Evolutionary conservation across 2,329 filamentous ascomycete species (phyloP).

Genomic region (Diaporthe ampelina): DNA sequence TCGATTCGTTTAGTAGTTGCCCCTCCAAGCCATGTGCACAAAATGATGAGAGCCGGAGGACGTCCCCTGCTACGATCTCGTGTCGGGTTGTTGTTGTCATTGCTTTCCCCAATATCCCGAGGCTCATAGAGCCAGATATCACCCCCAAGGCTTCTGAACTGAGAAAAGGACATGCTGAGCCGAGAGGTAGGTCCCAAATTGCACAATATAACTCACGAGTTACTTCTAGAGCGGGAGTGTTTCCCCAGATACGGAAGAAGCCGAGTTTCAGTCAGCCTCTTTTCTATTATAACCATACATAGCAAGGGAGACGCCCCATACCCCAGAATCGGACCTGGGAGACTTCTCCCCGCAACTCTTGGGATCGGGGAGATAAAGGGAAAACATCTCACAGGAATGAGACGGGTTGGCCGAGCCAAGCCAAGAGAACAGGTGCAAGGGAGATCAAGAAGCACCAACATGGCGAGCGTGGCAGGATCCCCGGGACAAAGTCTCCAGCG

Average conservation of each 20-base stretch:
- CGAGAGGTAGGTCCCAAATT: not conserved
- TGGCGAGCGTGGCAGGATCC: not conserved
- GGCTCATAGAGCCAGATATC: slow-evolving; percentile 33
- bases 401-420: slow-evolving; percentile 8
- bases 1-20: slow-evolving; percentile 38
- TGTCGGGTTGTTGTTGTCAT: not conserved
- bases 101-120: not conserved
- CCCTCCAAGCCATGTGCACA: slow-evolving; percentile 40
- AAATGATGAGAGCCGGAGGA: slow-evolving; percentile 36
- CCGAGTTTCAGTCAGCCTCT: not conserved
- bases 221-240: not conserved
- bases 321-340: not conserved
- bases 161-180: slow-evolving; percentile 12
- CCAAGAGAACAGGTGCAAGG: slow-evolving; percentile 17
- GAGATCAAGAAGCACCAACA: slow-evolving; percentile 16
- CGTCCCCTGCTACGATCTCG: not conserved
- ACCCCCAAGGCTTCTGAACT: slow-evolving; percentile 25
- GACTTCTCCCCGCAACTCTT: not conserved
- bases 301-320: slow-evolving; percentile 8
- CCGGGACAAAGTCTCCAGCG: not conserved
- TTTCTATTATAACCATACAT: not conserved
- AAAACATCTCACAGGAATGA: not conserved
- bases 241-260: not conserved
- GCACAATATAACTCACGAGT: not conserved
- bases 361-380: not conserved